These are phyloP conservation scores for Hydrangea macrophylla DNA, from an alignment of 148 eudicot species.

Conservation along the genomic window DNA sequence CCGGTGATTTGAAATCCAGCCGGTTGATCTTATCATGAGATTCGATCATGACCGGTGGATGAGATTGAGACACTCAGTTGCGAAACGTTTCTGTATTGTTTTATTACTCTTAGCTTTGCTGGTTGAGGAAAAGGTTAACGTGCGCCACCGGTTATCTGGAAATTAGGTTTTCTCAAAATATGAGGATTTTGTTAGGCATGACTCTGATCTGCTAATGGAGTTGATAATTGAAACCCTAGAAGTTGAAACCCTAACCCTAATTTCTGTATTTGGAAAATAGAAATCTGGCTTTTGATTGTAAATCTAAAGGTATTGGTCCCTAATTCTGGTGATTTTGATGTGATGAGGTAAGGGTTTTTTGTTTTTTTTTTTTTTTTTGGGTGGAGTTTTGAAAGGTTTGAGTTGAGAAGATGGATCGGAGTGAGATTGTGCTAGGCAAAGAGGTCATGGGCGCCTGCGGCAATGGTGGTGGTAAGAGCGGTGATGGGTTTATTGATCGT, in stretches of 20 bases:
- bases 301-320: background rate
- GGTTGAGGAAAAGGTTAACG: background rate
- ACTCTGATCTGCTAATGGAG: constrained; percentile 8
- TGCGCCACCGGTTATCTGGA: background rate
- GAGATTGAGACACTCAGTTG: background rate
- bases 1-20: background rate
- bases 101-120: background rate
- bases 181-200: background rate
- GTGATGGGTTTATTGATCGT: constrained; percentile 76
- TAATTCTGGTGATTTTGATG: background rate
- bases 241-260: background rate
- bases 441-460: constrained; percentile 34
- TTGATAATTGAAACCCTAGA: constrained; percentile 19
- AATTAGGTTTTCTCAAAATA: background rate
- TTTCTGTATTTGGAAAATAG: constrained; percentile 9
- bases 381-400: constrained; percentile 12
- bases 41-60: background rate
- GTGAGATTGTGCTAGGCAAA: constrained; percentile 17
- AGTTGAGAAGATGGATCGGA: constrained; percentile 24
- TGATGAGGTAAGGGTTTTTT: constrained; percentile 1
- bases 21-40: background rate
- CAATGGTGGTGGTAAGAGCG: constrained; percentile 36
- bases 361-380: background rate
- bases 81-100: background rate
- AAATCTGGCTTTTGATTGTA: background rate